Evolutionary conservation across 2,329 filamentous ascomycete genomes (phyloP).

Genomic region (Escovopsis sp.): DNA sequence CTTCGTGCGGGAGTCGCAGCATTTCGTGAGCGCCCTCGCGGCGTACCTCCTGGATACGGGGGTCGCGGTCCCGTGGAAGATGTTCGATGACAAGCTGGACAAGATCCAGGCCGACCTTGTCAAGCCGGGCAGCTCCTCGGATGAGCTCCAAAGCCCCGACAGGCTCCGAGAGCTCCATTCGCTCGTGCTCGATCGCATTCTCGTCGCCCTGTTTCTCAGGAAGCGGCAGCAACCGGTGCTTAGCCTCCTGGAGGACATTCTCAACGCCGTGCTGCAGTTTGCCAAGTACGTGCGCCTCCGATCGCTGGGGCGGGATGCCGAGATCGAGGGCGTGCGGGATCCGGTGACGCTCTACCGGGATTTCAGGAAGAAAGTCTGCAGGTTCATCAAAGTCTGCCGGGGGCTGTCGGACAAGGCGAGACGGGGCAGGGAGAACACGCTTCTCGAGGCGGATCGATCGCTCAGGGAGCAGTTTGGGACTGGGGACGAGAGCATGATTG

Average conservation of each 20-base stretch:
- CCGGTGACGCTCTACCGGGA: constrained; percentile 39
- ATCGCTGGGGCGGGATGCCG: constrained; percentile 17
- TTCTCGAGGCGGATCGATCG: constrained; percentile 15
- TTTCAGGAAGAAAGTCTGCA: constrained; percentile 57
- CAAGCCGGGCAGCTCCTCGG: constrained; percentile 20
- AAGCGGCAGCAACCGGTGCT: constrained; percentile 62
- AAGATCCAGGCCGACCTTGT: constrained; percentile 44
- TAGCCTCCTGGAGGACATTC: constrained; percentile 62
- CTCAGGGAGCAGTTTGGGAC: constrained; percentile 22
- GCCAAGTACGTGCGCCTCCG: constrained; percentile 35
- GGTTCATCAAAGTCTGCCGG: constrained; percentile 60
- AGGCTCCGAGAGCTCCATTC: constrained; percentile 57
- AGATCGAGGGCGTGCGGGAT: constrained; percentile 7
- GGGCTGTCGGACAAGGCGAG: constrained; percentile 50
- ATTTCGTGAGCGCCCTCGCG: constrained; percentile 60
- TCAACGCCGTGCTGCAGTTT: constrained; percentile 56
- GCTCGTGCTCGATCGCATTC: constrained; percentile 57
- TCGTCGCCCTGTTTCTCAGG: constrained; percentile 57
- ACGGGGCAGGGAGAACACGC: constrained; percentile 18
- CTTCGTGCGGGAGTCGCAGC: constrained; percentile 63
- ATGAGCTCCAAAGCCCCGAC: constrained; percentile 39
- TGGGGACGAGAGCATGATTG: constrained; percentile 43
- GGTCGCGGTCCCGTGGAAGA: constrained; percentile 57
- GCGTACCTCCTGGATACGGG: constrained; percentile 71
- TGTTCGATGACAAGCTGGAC: constrained; percentile 52